A percentile compares a stretch with the other conserved stretches of the same genome.
These are phyloP conservation scores for Candida albicans DNA, from an alignment of 1,139 yeast genomes.

Conservation along the genomic window DNA sequence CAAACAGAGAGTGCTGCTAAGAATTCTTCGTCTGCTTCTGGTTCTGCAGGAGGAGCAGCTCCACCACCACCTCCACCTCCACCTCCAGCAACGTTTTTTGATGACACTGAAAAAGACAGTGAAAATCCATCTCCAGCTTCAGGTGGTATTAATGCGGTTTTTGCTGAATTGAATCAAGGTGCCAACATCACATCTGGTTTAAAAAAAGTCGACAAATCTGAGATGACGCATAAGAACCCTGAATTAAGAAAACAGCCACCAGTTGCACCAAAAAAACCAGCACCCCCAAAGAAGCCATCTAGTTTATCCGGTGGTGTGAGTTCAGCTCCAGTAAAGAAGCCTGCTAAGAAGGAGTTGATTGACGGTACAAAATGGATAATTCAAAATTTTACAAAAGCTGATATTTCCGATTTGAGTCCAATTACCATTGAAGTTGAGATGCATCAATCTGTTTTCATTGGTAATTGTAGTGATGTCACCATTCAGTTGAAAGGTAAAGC, in stretches of 20 bases:
- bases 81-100: slow-evolving; percentile 51
- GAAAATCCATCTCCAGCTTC: slow-evolving; percentile 23
- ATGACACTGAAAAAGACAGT: slow-evolving; percentile 27
- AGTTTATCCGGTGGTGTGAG: slow-evolving; percentile 36
- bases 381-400: slow-evolving; percentile 67
- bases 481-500: slow-evolving; percentile 88
- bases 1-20: slow-evolving; percentile 10
- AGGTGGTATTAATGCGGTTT: slow-evolving; percentile 83
- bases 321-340: slow-evolving; percentile 40
- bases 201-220: slow-evolving; percentile 88
- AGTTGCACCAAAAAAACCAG: slow-evolving; percentile 75
- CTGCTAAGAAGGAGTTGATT: slow-evolving; percentile 73
- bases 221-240: slow-evolving; percentile 95
- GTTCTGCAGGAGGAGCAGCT: slow-evolving; percentile 40
- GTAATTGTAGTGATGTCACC: slow-evolving; percentile 71
- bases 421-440: slow-evolving; percentile 75
- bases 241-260: slow-evolving; percentile 65
- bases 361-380: slow-evolving; percentile 87
- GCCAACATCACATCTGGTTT: slow-evolving; percentile 78
- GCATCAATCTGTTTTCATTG: slow-evolving; percentile 87
- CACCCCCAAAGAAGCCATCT: slow-evolving; percentile 73
- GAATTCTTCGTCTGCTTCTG: slow-evolving; percentile 14
- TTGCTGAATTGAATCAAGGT: slow-evolving; percentile 88
- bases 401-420: slow-evolving; percentile 31
- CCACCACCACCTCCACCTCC: slow-evolving; percentile 76